phyloP scores from a whole-genome alignment of 1,139 yeast genomes.

The Scheffersomyces titani region DNA sequence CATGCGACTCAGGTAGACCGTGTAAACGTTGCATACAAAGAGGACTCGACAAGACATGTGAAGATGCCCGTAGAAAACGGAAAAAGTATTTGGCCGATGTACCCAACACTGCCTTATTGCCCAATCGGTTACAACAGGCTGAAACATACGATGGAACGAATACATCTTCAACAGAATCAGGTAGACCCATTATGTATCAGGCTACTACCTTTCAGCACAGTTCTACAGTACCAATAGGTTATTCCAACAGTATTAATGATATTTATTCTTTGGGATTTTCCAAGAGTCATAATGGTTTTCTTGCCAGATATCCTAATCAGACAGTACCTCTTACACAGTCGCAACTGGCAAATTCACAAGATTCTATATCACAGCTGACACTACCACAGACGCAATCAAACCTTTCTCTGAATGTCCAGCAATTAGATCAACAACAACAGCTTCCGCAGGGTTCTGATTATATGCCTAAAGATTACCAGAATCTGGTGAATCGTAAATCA shows the following conservation, averaged over 20 bases:
- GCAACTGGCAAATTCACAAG: neutral
- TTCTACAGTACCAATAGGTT: conserved; percentile 3
- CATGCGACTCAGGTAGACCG: conserved; percentile 82
- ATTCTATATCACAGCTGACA: neutral
- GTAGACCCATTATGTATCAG: neutral
- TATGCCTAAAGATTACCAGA: neutral
- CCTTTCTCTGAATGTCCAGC: neutral
- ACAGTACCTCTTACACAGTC: neutral
- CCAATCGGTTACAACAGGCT: neutral
- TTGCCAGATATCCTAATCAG: neutral
- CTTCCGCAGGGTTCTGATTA: neutral
- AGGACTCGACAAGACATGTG: conserved; percentile 72
- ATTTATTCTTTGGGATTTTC: neutral
- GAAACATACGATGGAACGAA: conserved; percentile 6
- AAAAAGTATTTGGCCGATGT: conserved; percentile 76
- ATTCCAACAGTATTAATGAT: neutral
- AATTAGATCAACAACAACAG: conserved; percentile 1
- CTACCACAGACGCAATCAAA: neutral
- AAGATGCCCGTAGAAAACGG: conserved; percentile 86
- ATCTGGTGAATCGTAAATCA: neutral
- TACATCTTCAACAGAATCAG: neutral
- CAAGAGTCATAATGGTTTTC: neutral
- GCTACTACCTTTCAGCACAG: conserved; percentile 7
- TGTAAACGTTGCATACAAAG: conserved; percentile 76
- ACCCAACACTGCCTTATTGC: conserved; percentile 23